These are phyloP conservation scores for Excoecaria agallocha DNA, from an alignment of 345 rosid species.

Conservation along the genomic window DNA sequence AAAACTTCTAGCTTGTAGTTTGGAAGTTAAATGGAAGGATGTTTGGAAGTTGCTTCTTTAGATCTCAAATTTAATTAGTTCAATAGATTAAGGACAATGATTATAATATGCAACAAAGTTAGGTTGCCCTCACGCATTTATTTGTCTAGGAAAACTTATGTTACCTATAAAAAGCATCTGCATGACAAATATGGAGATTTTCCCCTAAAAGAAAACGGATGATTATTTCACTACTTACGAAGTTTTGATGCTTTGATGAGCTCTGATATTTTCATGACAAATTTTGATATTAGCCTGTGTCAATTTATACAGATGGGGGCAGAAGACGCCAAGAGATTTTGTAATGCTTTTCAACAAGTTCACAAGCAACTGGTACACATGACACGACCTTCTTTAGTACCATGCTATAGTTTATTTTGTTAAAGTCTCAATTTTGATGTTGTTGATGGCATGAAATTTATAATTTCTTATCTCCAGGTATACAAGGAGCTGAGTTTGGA, in stretches of 20 bases:
- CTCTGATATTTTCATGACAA: not conserved
- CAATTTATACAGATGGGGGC: slow-evolving; percentile 51
- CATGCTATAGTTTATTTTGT: not conserved
- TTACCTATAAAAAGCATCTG: not conserved
- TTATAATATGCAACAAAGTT: not conserved
- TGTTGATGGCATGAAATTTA: not conserved
- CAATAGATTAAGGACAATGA: not conserved
- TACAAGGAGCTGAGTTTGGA: slow-evolving; percentile 59
- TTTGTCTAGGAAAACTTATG: not conserved
- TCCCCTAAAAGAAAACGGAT: not conserved
- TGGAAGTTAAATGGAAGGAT: not conserved
- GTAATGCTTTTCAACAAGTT: slow-evolving; percentile 63
- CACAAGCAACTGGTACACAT: slow-evolving; percentile 74
- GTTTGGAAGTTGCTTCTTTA: not conserved
- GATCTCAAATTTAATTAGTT: not conserved
- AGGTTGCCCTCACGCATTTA: not conserved
- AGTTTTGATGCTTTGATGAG: not conserved
- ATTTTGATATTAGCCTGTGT: not conserved
- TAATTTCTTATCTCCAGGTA: slow-evolving; percentile 43
- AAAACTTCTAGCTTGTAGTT: not conserved
- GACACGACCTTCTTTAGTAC: not conserved
- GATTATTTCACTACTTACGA: not conserved
- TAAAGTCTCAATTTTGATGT: not conserved
- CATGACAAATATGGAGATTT: not conserved
- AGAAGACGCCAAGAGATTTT: slow-evolving; percentile 70